Base-by-base conservation (phyloP, 2,329 filamentous ascomycete genomes). In the Fusarium ambrosium region DNA sequence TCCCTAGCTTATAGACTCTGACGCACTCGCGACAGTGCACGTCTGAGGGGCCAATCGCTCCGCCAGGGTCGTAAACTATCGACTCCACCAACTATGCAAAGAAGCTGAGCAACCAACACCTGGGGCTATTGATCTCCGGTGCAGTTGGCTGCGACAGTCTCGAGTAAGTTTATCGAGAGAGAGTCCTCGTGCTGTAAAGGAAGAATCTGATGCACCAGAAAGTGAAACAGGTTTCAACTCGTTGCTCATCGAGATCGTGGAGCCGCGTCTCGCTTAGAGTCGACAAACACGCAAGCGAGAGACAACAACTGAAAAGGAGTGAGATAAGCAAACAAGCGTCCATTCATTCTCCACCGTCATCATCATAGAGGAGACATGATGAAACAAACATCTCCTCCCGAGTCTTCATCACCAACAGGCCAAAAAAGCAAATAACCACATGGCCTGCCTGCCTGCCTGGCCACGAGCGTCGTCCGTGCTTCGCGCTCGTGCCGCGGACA, bases 361-460 rank as follows among this genome's bases (percentile, higher is more conserved):
- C 45, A 51, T 51, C 45, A 29, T n/a, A 32, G 29, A 32, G 29
- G 29, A 32, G 29, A 24, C 64, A 56, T 29, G 64, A 63, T 69
- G 71, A 74, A 74, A 72, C 71, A 63, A 74, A 74, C 13, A 58
- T 72, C 67, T 72, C 71, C 61, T 66, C 64, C 43, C 51, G n/a
- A 48, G 41, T 32, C 34, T 45, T 72, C 39, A 43, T 55, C 41
- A 34, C 39, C 60, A 48, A 51, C 27, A 51, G 5, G 39, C n/a
- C n/a, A 24, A 34, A 20, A 45, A 24, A 48, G 58, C 60, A 71
- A 72, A 63, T 72, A 74, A 69, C 60, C 71, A 73, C 29, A 18
- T 60, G 36, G 62, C 29, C 29, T 32, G 29, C 29, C 29, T 29
- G 62, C 29, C 29, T 32, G 29, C 29, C 29, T 32, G 9, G 29